Percentiles rank a stretch among this genome's conserved stretches.
phyloP scores from a whole-genome alignment of 495 filamentous ascomycete genomes.

The Xylaria palmicola region DNA sequence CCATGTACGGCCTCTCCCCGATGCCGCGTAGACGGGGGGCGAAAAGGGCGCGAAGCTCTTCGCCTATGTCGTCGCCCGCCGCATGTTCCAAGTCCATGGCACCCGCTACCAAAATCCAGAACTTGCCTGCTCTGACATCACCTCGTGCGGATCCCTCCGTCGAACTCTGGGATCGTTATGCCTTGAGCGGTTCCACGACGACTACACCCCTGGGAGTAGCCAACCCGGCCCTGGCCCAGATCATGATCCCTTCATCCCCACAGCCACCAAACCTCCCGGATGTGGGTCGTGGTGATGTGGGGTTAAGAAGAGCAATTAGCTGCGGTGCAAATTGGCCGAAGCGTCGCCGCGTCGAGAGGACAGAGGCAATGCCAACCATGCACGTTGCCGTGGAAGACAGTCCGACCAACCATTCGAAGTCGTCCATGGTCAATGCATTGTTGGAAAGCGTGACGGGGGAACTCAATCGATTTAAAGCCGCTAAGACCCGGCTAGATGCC shows the following conservation, averaged over 20 bases:
- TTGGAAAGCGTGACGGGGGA: constrained; percentile 44
- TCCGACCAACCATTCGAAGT: constrained; percentile 45
- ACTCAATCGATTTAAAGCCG: constrained; percentile 31
- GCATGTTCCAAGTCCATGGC: constrained; percentile 28
- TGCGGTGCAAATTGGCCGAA: constrained; percentile 71
- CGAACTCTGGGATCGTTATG: constrained; percentile 86
- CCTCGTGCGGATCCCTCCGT: constrained; percentile 78
- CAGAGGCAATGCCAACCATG: constrained; percentile 22
- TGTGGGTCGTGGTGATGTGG: constrained; percentile 48
- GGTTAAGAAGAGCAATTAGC: constrained; percentile 67
- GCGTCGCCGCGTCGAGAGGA: constrained; percentile 47
- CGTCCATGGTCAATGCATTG: constrained; percentile 44
- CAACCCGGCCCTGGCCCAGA: constrained; percentile 56
- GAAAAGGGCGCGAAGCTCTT: constrained; percentile 80
- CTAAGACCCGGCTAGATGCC: constrained; percentile 19
- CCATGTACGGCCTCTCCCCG: constrained; percentile 43
- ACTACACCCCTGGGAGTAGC: constrained; percentile 35
- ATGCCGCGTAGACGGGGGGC: constrained; percentile 51
- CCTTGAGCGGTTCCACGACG: constrained; percentile 33
- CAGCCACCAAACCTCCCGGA: constrained; percentile 52
- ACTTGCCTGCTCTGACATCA: constrained; percentile 61
- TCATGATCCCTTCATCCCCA: constrained; percentile 70
- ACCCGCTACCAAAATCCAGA: constrained; percentile 44
- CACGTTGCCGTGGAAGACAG: constrained; percentile 17
- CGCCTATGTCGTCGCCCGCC: constrained; percentile 69